Conservation (phyloP, 495 filamentous ascomycete genomes). For the Neurospora sp. region DNA sequence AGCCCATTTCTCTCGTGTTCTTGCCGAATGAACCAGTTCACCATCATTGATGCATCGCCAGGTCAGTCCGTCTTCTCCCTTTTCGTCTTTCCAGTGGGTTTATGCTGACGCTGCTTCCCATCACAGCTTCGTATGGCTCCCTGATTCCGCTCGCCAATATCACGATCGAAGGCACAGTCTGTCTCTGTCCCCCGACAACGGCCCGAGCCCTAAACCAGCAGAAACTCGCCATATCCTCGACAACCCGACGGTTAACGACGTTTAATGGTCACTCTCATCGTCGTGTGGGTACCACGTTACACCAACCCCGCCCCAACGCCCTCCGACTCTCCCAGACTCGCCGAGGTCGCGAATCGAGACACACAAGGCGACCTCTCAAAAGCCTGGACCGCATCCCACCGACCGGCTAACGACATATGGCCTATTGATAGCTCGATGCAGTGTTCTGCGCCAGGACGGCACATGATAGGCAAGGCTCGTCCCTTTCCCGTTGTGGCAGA, state of each 20-base stretch:
- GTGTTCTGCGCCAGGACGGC: not conserved
- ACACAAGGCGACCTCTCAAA: not conserved
- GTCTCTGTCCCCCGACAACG: not conserved
- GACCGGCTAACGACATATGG: not conserved
- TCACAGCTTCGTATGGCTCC: not conserved
- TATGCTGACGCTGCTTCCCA: not conserved
- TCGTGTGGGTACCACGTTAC: not conserved
- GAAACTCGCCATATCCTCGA: not conserved
- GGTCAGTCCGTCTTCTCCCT: not conserved
- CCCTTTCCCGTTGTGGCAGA: not conserved
- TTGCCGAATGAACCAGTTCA: not conserved
- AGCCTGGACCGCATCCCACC: not conserved
- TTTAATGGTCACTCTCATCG: not conserved
- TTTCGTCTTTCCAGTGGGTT: not conserved
- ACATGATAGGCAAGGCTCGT: not conserved
- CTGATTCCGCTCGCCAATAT: not conserved
- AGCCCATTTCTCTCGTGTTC: not conserved
- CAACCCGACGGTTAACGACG: not conserved
- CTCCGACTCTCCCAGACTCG: not conserved
- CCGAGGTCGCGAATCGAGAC: not conserved
- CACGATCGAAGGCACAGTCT: not conserved
- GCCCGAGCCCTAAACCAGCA: not conserved
- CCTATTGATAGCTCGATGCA: not conserved
- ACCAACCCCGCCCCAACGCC: not conserved
- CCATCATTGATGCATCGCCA: not conserved